Base-by-base conservation (phyloP, 2,329 filamentous ascomycete species). In the Xylaria sp. region DNA sequence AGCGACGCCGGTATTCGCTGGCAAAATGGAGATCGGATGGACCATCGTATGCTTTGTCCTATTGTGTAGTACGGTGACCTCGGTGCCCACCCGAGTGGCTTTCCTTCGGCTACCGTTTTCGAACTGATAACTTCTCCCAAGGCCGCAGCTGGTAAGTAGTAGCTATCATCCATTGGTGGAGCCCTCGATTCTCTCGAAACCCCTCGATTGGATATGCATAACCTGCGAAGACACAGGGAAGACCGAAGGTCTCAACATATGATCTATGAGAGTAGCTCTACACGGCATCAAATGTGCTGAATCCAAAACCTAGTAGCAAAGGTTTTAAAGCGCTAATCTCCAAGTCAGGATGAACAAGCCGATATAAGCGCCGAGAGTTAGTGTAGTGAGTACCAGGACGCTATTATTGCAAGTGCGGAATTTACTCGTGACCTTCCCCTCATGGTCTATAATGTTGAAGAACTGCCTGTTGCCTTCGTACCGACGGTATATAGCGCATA, bases 391-490 rank as follows among this genome's bases (percentile, higher is more conserved):
- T 42, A 91, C 76, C 1, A 87, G 79, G 23, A 91, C 88, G 60
- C 86, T 89, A 75, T 90, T 89, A 29, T 88, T 88, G 70, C 87
- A 89, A 23, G 89, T 91, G 69, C 88, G 85, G 72, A 91, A 91
- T 76, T 85, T 88, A 76, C 83, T 85, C 71, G 79, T 84, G 27
- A 82, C 76, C 69, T 83, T 78, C 16, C 82, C 82, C 50, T 81
- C 75, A 53, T 75, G 70, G 65, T 78, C 86, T 21, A 85, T 78
- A 65, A 86, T 84, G 69, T 85, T 88, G 81, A 98, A 98, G 83
- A 99, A 98, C 81, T 98, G 95, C 72, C 90, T 88, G 78, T 98
- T 97, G 66, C 96, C 94, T 81, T 98, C 93, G 78, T 94, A 93
- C 63, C 96, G 90, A 66, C 96, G 88, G 81, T 97, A 97, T 63